These are phyloP conservation scores for Candida broadrunensis DNA, from an alignment of 805 yeast genomes.

Conservation along the genomic window DNA sequence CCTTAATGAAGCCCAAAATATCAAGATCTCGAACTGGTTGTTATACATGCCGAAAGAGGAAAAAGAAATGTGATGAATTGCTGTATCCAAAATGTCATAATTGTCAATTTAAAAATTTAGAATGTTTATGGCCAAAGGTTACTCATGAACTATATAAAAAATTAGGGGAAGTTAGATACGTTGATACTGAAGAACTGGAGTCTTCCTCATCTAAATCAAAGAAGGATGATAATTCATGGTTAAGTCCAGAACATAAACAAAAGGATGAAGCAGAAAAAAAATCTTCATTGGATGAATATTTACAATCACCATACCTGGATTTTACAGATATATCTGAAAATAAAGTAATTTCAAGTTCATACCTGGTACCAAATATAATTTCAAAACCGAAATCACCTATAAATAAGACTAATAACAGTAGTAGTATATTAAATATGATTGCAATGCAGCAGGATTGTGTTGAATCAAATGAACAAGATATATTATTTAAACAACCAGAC, in stretches of 20 bases:
- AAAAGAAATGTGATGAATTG: slow-evolving; percentile 30
- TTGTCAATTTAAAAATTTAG: slow-evolving; percentile 17
- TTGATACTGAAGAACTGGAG: slow-evolving; percentile 7
- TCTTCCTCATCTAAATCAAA: background rate
- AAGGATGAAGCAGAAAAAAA: too few relatives aligned
- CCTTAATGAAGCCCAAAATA: slow-evolving; percentile 4
- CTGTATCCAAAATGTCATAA: slow-evolving; percentile 28
- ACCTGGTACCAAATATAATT: background rate
- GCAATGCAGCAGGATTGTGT: slow-evolving; percentile 40
- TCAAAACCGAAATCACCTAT: background rate
- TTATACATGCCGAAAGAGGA: slow-evolving; percentile 25
- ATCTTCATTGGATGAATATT: background rate
- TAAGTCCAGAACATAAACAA: too few relatives aligned
- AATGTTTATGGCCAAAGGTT: slow-evolving; percentile 26
- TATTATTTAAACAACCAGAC: background rate
- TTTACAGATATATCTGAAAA: background rate
- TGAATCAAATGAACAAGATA: slow-evolving; percentile 12
- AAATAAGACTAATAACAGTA: slow-evolving; percentile 3
- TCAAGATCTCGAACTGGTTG: slow-evolving; percentile 31
- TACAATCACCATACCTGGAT: background rate
- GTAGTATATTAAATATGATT: slow-evolving; percentile 23
- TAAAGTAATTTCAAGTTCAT: background rate
- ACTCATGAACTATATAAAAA: slow-evolving; percentile 19
- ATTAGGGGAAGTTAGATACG: slow-evolving; percentile 20
- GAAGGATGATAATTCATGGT: background rate